Base-by-base conservation (phyloP, 805 yeast species). In the Zygosaccharomyces kombuchaensis region DNA sequence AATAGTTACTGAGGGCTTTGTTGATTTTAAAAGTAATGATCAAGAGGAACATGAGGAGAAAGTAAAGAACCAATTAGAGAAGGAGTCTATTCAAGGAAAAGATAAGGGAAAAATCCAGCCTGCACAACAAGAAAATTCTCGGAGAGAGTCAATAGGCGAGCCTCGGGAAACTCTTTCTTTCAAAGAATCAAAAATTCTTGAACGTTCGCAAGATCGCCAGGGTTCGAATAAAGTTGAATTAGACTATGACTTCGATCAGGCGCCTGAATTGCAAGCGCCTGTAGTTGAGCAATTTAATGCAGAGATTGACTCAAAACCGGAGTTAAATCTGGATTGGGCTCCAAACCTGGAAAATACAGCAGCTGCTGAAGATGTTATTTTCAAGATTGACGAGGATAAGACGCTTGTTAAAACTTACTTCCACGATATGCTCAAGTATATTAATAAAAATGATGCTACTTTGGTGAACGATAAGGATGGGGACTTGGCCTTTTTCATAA, bases 401-500 rank as follows among this genome's bases (percentile, higher is more conserved):
- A 44, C 21, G 9, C 30, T 58, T 9, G 52, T 58, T 1, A 56
- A 49, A 22, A 43, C 44, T 3, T 62, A 61, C 44, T 56, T 62
- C n/a, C 59, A 57, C 34, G 52, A 55, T 26, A 48, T 64, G 19
- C 44, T 60, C 14, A 47, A 36, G 13, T 63, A 64, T 42, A 61
- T 63, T 7, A 57, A 61, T 35, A 27, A 44, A 6, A 49, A 59
- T 34, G 59, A 57, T 41, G 59, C 66, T 3, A 48, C 59, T 3
- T 40, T 64, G 16, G 42, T 48, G 51, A 79, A 82, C 50, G 95
- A 85, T 58, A 60, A 70, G 34, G 87, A 82, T 47, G 89, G 91
- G 1, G 75, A 75, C 23, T 63, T 85, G 17, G 77, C 86, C 0
- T 70, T 71, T 40, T 84, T 84, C 55, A 78, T 84, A 6, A 72